These are phyloP conservation scores for Glycine soja DNA, from an alignment of 306 rosid species.

Conservation along the genomic window DNA sequence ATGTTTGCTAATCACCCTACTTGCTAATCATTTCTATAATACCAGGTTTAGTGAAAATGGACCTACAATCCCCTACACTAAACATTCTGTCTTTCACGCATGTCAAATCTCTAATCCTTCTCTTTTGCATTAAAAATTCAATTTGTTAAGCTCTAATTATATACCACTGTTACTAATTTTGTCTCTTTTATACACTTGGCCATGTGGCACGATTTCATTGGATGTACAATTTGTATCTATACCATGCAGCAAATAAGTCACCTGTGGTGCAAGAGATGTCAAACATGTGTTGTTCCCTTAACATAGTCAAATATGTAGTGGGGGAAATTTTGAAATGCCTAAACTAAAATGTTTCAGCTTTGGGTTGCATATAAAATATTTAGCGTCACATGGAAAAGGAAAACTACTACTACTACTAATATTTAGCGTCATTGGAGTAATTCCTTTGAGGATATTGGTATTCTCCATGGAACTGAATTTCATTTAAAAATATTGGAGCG, in stretches of 20 bases:
- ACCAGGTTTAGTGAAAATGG: conserved; percentile 41
- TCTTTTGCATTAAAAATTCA: conserved; percentile 11
- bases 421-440: conserved; percentile 26
- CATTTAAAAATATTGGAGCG: conserved; percentile 42
- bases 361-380: conserved; percentile 39
- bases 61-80: conserved; percentile 36
- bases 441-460: conserved; percentile 44
- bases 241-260: not conserved
- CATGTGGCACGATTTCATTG: conserved; percentile 13
- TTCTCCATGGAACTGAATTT: conserved; percentile 39
- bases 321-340: conserved; percentile 28
- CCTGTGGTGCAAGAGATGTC: not conserved
- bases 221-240: not conserved
- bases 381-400: conserved; percentile 9
- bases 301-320: conserved; percentile 13
- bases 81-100: conserved; percentile 37
- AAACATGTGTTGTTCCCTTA: conserved; percentile 39
- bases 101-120: conserved; percentile 43
- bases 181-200: not conserved
- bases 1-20: conserved; percentile 50
- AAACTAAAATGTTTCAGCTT: conserved; percentile 9
- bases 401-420: not conserved
- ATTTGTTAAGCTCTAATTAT: not conserved
- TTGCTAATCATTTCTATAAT: conserved; percentile 62
- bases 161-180: not conserved